Base-by-base conservation (phyloP, 768 basidiomycete genomes). In the Chalciporus pseudorubinellus region DNA sequence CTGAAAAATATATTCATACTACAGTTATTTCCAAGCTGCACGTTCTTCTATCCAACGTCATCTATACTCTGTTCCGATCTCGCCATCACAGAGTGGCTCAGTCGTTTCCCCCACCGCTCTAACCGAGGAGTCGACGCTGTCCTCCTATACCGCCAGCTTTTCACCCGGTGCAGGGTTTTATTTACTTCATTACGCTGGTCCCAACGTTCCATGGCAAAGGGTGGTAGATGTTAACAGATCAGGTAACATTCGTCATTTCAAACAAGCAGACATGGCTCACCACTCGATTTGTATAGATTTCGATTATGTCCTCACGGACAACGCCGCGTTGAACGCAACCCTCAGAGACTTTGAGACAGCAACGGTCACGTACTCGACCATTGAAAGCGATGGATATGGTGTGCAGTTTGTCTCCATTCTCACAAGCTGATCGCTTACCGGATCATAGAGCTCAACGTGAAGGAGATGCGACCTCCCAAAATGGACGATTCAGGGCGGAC, bases 401-500 rank as follows among this genome's bases (percentile, higher is more conserved):
- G 57, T 47, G 36, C 38, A 36, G 6, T 33, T 63, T 44, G 46
- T 53, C 57, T 29, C 52, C 61, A 59, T 54, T 53, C 50, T 42
- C 26, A 39, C 41, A 47, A 41, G 43, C 44, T 40, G 43, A 49
- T 59, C 56, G 56, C 57, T 67, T 53, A 61, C 50, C 46, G 49
- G 53, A 44, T 50, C 53, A 33, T 59, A 94, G 92, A 92, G 62
- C 73, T 98, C 49, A 97, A 97, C 67, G 89, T 90, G 49, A 79
- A 89, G 62, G 95, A 98, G 72, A 80, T 95, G 59, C 82, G 92
- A 14, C 97, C 97, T 16, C 92, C 93, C 4, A 78, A 81, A 52
- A 89, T 98, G 85, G 97, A 99, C 60, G 85, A 89, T 60, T 87
- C 92, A 19, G 97, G 97, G n/a, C 83, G 90, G 39, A 92, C 88